Base-by-base conservation (phyloP, 1,284 basidiomycete genomes). In the Leccinum griseonigrum region DNA sequence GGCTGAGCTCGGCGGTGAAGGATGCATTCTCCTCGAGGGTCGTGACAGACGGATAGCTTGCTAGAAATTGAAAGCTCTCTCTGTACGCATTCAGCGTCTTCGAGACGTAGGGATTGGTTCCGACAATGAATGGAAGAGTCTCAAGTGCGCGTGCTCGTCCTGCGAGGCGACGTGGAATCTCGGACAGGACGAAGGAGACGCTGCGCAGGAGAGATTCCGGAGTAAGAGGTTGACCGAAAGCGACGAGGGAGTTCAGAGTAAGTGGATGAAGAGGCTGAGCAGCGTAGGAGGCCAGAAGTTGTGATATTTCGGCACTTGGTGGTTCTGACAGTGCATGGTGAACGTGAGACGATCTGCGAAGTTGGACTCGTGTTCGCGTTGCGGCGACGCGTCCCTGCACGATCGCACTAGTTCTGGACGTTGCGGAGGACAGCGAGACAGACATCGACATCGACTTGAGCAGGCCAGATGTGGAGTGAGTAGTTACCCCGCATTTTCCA, bases 31-130 rank as follows among this genome's bases (percentile, higher is more conserved):
- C 88, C 63, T 86, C 82, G 50, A 92, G 76, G 54, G 82, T 85
- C 54, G 74, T 82, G 58, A 94, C 85, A 3, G 81, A 78, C 10
- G 89, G 86, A 69, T 93, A 84, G 18, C 81, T 87, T 26, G 89
- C 87, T 31, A 95, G 79, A 68, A 85, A 85, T 60, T 84, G 78
- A 71, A 96, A 95, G 69, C 89, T 90, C 36, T 85, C 82, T 65
- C 86, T 82, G 76, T 94, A 92, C 11, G 90, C 82, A 60, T 88
- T 79, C 60, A 95, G 82, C 7, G 88, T 88, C 60, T 83, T 85
- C 8, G 89, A 83, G 34, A 97, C 85, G 75, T 91, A 94, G 4
- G 94, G 94, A 72, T 97, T 96, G 63, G 91, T 92, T 16, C 92
- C 94, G 43, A 95, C 94, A 57, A 97, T 95, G 75, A 90, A 93